A percentile compares a stretch with the other conserved stretches of the same genome.
These are phyloP conservation scores for Neurospora sublineolata DNA, from an alignment of 495 filamentous ascomycete species.

Conservation along the genomic window DNA sequence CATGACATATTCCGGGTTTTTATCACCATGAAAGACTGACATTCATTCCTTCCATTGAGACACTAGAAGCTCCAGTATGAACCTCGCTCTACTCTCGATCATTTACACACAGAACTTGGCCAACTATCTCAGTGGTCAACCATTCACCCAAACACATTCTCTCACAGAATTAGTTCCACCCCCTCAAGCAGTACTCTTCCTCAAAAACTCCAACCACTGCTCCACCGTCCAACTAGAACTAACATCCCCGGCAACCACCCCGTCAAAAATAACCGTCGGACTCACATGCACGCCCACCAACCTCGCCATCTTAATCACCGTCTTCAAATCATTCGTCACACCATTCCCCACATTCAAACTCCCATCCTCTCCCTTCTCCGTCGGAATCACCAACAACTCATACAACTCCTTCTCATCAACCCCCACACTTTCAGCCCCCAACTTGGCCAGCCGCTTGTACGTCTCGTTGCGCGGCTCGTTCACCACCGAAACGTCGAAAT, in stretches of 20 bases:
- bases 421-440: conserved; percentile 51
- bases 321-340: conserved; percentile 75
- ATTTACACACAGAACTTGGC: neutral
- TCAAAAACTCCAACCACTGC: conserved; percentile 80
- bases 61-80: neutral
- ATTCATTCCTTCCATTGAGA: neutral
- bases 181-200: conserved; percentile 55
- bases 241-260: conserved; percentile 66
- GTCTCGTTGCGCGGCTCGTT: conserved; percentile 74
- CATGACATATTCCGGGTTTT: neutral
- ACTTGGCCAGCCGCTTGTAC: conserved; percentile 62
- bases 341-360: conserved; percentile 64
- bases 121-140: neutral
- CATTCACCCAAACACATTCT: too few species aligned
- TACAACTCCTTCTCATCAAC: conserved; percentile 56
- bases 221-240: conserved; percentile 63
- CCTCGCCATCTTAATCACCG: conserved; percentile 68
- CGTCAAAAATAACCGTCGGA: conserved; percentile 82
- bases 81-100: neutral
- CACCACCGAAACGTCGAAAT: conserved; percentile 73
- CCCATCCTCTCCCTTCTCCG: conserved; percentile 50
- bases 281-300: conserved; percentile 76
- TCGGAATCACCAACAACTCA: conserved; percentile 49
- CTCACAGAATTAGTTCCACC: neutral
- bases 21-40: neutral